Conservation (phyloP, 257 asterid species). For the Mitragyna speciosa region DNA sequence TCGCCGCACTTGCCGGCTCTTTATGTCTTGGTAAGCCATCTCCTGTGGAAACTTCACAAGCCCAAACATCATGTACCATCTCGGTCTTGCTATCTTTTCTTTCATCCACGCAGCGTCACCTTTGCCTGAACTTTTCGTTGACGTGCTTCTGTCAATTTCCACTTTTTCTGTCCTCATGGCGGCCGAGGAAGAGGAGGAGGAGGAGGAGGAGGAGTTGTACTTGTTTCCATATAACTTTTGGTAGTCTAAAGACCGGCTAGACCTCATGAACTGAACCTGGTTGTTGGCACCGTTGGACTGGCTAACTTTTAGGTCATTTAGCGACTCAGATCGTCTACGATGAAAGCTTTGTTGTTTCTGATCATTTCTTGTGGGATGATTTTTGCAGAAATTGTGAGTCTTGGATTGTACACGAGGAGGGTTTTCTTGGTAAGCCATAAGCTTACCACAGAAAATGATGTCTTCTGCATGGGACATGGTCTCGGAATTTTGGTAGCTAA, state of each 20-base stretch:
- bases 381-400: not conserved
- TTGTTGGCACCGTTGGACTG: not conserved
- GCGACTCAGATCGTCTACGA: conserved; percentile 20
- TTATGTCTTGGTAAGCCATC: conserved; percentile 59
- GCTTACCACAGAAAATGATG: conserved; percentile 57
- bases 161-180: conserved; percentile 22
- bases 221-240: conserved; percentile 32
- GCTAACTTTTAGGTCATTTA: conserved; percentile 7
- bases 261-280: conserved; percentile 24
- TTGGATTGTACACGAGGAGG: not conserved
- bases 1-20: conserved; percentile 55
- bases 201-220: not conserved
- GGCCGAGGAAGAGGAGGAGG: not conserved
- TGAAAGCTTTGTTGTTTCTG: not conserved
- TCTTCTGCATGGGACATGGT: conserved; percentile 62
- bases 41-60: conserved; percentile 47
- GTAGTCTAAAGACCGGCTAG: conserved; percentile 51
- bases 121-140: conserved; percentile 9
- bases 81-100: conserved; percentile 21
- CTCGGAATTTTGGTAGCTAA: conserved; percentile 29
- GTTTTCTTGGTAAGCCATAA: conserved; percentile 37
- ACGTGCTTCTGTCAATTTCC: conserved; percentile 17
- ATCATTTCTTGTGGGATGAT: not conserved
- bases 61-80: conserved; percentile 63
- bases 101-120: not conserved